phyloP scores from a whole-genome alignment of 768 basidiomycete species.

The Tricholoma terreum region DNA sequence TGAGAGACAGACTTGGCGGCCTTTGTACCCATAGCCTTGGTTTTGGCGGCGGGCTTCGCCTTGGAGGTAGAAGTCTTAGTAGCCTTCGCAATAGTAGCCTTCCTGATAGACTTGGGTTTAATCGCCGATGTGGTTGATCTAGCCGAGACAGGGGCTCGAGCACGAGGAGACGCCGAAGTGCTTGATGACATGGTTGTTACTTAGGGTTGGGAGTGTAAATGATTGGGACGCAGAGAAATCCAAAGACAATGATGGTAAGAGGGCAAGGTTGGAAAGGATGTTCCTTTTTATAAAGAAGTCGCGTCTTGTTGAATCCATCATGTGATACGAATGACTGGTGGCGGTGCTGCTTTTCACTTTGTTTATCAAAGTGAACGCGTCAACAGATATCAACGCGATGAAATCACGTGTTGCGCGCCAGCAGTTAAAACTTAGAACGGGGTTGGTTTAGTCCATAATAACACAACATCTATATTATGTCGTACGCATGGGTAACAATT shows the following conservation, averaged over 20 bases:
- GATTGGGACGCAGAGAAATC: too few species aligned
- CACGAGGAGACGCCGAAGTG: slow-evolving; percentile 21
- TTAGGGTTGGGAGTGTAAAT: slow-evolving; percentile 10
- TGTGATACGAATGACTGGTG: slow-evolving; percentile 26
- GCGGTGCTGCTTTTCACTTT: slow-evolving; percentile 40
- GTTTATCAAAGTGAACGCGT: slow-evolving; percentile 31
- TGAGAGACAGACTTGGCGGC: slow-evolving; percentile 27
- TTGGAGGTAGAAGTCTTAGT: slow-evolving; percentile 22
- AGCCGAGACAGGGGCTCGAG: slow-evolving; percentile 16
- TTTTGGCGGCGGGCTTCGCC: slow-evolving; percentile 30
- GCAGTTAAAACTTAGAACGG: not conserved
- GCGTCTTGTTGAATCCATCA: slow-evolving; percentile 18
- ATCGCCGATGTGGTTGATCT: slow-evolving; percentile 12
- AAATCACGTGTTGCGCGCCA: slow-evolving; percentile 18
- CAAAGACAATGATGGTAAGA: slow-evolving; percentile 6
- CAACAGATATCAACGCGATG: slow-evolving; percentile 16
- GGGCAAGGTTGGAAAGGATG: slow-evolving; percentile 21
- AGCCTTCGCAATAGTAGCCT: slow-evolving; percentile 16
- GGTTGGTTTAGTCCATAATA: not conserved
- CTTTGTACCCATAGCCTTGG: slow-evolving; percentile 27
- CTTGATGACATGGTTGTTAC: slow-evolving; percentile 20
- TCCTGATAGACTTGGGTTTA: slow-evolving; percentile 19
- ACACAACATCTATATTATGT: not conserved
- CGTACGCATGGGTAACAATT: too few species aligned
- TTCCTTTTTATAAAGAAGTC: slow-evolving; percentile 32